Base-by-base conservation (phyloP, 192 early-diverging fungal genomes). In the Phlyctochytrium arcticum region DNA sequence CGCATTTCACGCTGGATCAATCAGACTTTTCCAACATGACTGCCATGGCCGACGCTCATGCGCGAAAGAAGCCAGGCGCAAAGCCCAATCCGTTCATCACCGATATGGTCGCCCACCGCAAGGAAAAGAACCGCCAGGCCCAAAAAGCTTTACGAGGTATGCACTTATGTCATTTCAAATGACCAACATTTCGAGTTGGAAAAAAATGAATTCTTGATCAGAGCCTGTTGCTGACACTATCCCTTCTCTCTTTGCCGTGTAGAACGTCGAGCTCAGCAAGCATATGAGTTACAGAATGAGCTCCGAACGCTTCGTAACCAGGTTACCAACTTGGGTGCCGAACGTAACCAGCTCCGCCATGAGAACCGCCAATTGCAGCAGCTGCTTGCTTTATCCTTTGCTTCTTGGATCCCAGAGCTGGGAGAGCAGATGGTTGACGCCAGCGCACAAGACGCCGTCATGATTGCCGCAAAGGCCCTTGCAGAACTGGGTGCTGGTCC, bases 51-150 rank as follows among this genome's bases (percentile, higher is more conserved):
- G 51, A 23, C n/a, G n/a, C n/a, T n/a, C n/a, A n/a, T n/a, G n/a
- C n/a, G 19, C 48, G 62, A 15, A 68, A 60, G 66, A 59, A 60
- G 46, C 56, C 66, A 24, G 66, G 66, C n/a, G 57, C 66, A n/a
- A 58, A 59, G 42, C 36, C 29, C 6, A 68, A 68, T 34, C 66
- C 66, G 0, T 48, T 48, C 57, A 68, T 68, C 23, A 50, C 57
- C 19, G 67, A 69, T 51, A 29, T 37, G 36, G 59, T 36, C 12
- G 59, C 59, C 0, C 59, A 69, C 31, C 32, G 67, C 19, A 69
- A 60, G 49, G 67, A 58, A 36, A 69, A 69, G 51, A 69, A 69
- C 53, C 17, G 67, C 24, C 57, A 69, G 42, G 67, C 67, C 15
- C 67, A 69, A 33, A 50, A 42, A 34, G 67, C 67, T 4, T 42